Conservation (phyloP, 2,329 filamentous ascomycete species). For the Aspergillus luchuensis region DNA sequence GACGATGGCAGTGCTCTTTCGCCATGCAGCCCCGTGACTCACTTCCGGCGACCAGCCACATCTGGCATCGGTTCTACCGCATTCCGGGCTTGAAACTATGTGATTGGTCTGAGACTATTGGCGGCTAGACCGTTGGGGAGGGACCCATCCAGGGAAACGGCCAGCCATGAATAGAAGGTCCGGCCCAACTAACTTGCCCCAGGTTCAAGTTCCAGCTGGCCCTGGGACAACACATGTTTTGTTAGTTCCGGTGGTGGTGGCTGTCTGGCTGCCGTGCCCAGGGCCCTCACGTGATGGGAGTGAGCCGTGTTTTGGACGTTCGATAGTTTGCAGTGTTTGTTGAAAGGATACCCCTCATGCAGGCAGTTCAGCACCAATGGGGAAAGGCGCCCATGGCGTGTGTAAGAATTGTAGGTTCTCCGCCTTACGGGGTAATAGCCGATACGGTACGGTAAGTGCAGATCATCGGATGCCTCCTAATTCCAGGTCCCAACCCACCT, state of each 20-base stretch:
- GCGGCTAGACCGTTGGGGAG: background rate
- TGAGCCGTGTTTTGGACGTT: conserved; percentile 12
- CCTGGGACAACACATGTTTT: conserved; percentile 1
- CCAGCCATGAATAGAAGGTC: background rate
- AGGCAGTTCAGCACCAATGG: conserved; percentile 15
- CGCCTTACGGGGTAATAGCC: conserved; percentile 1
- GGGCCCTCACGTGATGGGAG: conserved; percentile 16
- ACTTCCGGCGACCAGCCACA: background rate
- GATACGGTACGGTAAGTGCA: conserved; percentile 7
- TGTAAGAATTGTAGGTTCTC: background rate
- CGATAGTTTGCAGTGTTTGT: conserved; percentile 16
- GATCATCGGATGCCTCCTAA: conserved; percentile 6
- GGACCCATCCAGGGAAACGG: background rate
- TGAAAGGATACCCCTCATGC: conserved; percentile 21
- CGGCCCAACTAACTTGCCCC: background rate
- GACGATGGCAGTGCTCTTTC: conserved; percentile 17
- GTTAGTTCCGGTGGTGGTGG: background rate
- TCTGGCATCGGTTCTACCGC: conserved; percentile 6
- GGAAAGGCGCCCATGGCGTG: background rate
- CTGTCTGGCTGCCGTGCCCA: conserved; percentile 14
- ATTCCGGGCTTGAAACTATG: background rate
- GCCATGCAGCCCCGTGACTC: conserved; percentile 15
- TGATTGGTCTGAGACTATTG: conserved; percentile 7
- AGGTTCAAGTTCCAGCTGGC: background rate
- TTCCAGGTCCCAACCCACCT: background rate